Evolutionary conservation across 495 filamentous ascomycete genomes (phyloP).

Genomic region (Pseudoneurospora amorphoporcata): DNA sequence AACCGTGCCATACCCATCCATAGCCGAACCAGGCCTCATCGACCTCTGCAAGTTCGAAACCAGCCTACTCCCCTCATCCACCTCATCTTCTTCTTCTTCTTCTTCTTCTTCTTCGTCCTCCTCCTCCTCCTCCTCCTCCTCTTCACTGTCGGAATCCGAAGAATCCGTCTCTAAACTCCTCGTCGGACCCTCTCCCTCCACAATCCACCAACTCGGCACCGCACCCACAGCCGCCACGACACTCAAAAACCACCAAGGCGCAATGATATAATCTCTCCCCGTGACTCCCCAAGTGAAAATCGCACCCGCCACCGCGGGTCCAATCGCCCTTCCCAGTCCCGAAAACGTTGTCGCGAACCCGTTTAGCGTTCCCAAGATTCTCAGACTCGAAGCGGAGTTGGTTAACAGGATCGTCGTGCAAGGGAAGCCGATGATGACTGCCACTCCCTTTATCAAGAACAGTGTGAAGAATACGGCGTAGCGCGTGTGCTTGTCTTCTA

Average conservation of each 20-base stretch:
- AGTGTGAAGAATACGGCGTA: conserved; percentile 41
- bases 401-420: conserved; percentile 83
- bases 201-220: conserved; percentile 57
- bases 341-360: conserved; percentile 73
- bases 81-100: neutral
- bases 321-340: conserved; percentile 65
- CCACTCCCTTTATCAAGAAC: conserved; percentile 58
- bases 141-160: conserved; percentile 11
- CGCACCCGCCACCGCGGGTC: conserved; percentile 58
- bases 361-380: conserved; percentile 79
- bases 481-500: conserved; percentile 32
- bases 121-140: conserved; percentile 29
- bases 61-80: neutral
- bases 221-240: conserved; percentile 48
- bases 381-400: conserved; percentile 66
- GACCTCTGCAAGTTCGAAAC: neutral
- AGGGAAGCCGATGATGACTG: conserved; percentile 74
- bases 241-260: conserved; percentile 70
- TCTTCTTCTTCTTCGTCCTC: conserved; percentile 4
- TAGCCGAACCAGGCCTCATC: neutral
- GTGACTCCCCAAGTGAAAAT: conserved; percentile 63
- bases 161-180: conserved; percentile 13
- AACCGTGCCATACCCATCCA: neutral
- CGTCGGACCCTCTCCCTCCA: conserved; percentile 67
- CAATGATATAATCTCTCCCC: conserved; percentile 52